Evolutionary conservation across 306 rosid genomes (phyloP).

Genomic region (Castanopsis chinensis): DNA sequence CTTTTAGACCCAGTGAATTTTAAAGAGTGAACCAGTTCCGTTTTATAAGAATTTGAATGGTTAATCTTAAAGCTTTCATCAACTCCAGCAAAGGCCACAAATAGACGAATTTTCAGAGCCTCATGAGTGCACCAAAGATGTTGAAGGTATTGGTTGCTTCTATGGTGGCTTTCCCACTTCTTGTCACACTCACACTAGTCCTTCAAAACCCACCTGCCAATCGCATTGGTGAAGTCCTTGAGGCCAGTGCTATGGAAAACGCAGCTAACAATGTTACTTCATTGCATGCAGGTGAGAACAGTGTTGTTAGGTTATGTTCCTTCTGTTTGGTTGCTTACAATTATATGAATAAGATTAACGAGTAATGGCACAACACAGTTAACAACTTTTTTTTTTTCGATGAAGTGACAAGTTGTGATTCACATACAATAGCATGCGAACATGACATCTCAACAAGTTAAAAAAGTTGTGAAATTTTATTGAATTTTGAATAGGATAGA

Average conservation of each 20-base stretch:
- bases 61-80: constrained; percentile 11
- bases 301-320: background rate
- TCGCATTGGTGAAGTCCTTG: constrained; percentile 27
- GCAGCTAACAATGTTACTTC: background rate
- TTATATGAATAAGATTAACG: too few species aligned
- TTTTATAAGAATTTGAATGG: constrained; percentile 16
- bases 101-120: background rate
- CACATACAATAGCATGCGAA: too few species aligned
- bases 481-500: too few species aligned
- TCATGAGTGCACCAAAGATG: constrained; percentile 18
- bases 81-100: background rate
- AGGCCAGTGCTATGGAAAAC: constrained; percentile 29
- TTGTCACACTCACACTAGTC: constrained; percentile 22
- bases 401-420: too few species aligned
- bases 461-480: too few species aligned
- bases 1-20: background rate
- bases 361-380: too few species aligned
- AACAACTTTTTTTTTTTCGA: too few species aligned
- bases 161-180: constrained; percentile 32
- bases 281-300: constrained; percentile 13
- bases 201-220: constrained; percentile 20
- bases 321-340: background rate
- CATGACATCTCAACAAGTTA: too few species aligned
- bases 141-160: constrained; percentile 28
- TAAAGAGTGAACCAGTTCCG: background rate